A percentile compares a stretch with the other conserved stretches of the same genome.
Evolutionary conservation across 1,284 basidiomycete species (phyloP).

Genomic region (Trichosporon coremiiforme): DNA sequence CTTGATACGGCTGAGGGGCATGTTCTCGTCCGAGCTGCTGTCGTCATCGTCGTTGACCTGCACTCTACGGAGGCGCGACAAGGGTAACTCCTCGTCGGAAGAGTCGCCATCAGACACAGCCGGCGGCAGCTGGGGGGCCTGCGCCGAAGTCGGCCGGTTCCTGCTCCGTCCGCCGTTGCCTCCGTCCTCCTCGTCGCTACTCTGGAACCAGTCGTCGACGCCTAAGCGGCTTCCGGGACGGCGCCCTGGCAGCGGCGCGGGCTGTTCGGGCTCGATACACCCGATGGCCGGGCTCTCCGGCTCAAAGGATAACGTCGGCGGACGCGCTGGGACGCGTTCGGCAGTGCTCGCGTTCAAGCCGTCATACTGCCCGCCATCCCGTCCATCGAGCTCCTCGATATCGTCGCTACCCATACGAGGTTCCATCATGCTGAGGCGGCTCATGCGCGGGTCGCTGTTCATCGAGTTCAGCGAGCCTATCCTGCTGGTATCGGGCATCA

Average conservation of each 20-base stretch:
- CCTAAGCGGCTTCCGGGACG: conserved; percentile 27
- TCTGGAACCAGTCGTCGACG: conserved; percentile 29
- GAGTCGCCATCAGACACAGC: conserved; percentile 22
- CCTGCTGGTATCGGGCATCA: background rate
- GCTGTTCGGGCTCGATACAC: conserved; percentile 4
- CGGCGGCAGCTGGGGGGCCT: conserved; percentile 15
- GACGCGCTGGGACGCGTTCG: conserved; percentile 18
- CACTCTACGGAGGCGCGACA: conserved; percentile 34
- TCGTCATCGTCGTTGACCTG: conserved; percentile 29
- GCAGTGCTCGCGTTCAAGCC: background rate
- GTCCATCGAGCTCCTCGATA: conserved; percentile 15
- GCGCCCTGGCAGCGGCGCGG: background rate
- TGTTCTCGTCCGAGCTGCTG: conserved; percentile 48
- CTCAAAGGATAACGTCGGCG: conserved; percentile 24
- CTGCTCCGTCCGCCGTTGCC: conserved; percentile 16
- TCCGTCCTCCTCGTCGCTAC: conserved; percentile 28
- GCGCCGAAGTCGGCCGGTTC: background rate
- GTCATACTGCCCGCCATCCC: conserved; percentile 4
- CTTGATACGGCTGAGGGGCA: conserved; percentile 44
- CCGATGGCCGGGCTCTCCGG: background rate
- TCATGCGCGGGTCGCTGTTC: conserved; percentile 19
- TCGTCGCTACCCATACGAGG: conserved; percentile 7
- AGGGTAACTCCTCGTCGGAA: conserved; percentile 40
- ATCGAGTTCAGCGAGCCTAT: background rate
- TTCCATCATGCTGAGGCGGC: conserved; percentile 18